These are phyloP conservation scores for Linum tenue DNA, from an alignment of 345 rosid species.

Conservation along the genomic window DNA sequence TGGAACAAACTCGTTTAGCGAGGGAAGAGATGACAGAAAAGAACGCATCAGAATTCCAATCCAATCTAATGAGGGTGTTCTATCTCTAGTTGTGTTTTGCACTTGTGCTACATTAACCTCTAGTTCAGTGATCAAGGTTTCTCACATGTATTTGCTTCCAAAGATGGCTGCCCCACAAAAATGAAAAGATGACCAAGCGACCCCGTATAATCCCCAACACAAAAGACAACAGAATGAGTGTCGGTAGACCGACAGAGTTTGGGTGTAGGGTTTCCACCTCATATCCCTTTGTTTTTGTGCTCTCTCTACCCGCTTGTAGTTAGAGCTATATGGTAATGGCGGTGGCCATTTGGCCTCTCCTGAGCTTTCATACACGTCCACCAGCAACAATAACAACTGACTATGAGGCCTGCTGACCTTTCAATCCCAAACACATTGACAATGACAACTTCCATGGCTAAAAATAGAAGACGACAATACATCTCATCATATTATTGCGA, in stretches of 20 bases:
- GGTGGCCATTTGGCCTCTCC: not conserved
- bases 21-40: too few species aligned
- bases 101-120: too few species aligned
- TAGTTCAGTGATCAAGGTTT: too few species aligned
- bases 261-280: conserved; percentile 22
- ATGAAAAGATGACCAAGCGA: conserved; percentile 12
- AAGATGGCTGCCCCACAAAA: not conserved
- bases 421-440: too few species aligned
- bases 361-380: not conserved
- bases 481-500: too few species aligned
- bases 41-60: too few species aligned
- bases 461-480: too few species aligned
- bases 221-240: conserved; percentile 7
- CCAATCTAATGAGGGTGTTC: too few species aligned
- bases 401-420: not conserved
- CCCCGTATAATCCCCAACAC: not conserved
- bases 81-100: too few species aligned
- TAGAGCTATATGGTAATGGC: not conserved
- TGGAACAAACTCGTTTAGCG: too few species aligned
- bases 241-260: conserved; percentile 19
- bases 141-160: not conserved
- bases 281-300: conserved; percentile 15
- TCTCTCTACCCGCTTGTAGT: not conserved
- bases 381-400: conserved; percentile 21
- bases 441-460: too few species aligned